These are phyloP conservation scores for Strobilomyces echinocephalus DNA, from an alignment of 768 basidiomycete genomes.

Conservation along the genomic window DNA sequence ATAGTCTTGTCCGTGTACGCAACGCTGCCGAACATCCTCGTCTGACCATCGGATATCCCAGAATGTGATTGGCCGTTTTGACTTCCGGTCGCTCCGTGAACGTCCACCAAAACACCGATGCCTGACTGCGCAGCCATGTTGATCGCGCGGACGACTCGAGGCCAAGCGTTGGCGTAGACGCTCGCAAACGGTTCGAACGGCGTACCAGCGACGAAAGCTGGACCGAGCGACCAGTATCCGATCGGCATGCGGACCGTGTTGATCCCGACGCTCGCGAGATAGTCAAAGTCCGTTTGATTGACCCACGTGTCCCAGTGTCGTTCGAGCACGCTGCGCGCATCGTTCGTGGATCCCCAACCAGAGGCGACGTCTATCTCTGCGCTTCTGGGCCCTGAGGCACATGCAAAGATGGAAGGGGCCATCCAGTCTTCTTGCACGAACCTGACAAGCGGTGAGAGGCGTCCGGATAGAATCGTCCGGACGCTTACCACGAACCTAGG, in stretches of 20 bases:
- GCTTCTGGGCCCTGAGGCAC: slow-evolving; percentile 45
- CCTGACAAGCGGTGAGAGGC: slow-evolving; percentile 31
- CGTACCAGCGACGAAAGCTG: slow-evolving; percentile 31
- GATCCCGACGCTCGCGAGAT: slow-evolving; percentile 52
- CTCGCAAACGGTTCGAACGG: slow-evolving; percentile 37
- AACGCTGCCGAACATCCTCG: slow-evolving; percentile 35
- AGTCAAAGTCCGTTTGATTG: slow-evolving; percentile 57
- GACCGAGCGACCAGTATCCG: slow-evolving; percentile 41
- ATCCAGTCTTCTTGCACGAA: slow-evolving; percentile 76
- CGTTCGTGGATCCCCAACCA: slow-evolving; percentile 38
- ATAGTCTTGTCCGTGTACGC: slow-evolving; percentile 38
- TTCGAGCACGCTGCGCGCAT: slow-evolving; percentile 53
- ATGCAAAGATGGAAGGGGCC: slow-evolving; percentile 59
- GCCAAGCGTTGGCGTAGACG: slow-evolving; percentile 41
- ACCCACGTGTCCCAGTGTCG: slow-evolving; percentile 76
- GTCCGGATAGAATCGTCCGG: too few relatives aligned
- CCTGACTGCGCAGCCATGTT: slow-evolving; percentile 36
- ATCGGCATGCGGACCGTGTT: slow-evolving; percentile 65
- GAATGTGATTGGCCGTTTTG: slow-evolving; percentile 37
- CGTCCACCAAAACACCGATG: slow-evolving; percentile 49
- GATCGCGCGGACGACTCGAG: slow-evolving; percentile 37
- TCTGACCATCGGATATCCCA: slow-evolving; percentile 37
- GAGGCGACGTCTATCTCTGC: slow-evolving; percentile 66
- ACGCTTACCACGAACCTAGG: slow-evolving; percentile 17
- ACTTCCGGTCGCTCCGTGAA: slow-evolving; percentile 51